Evolutionary conservation across 2,329 filamentous ascomycete genomes (phyloP), one percentile per base, ranked within the genome.

Genomic region (Hymenoscyphus repandus): DNA sequence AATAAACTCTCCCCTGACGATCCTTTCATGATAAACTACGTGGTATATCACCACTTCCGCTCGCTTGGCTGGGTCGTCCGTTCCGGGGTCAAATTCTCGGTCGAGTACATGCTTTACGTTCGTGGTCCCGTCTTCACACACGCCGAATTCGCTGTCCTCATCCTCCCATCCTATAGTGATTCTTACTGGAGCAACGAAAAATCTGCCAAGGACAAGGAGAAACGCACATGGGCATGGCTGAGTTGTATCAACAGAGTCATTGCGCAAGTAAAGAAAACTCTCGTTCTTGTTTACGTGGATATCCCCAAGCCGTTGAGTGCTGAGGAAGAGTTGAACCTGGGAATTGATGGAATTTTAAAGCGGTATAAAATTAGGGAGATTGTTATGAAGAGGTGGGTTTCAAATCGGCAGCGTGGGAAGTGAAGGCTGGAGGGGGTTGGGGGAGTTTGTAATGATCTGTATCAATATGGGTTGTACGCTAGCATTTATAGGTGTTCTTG

Each of bases 61-160:
- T 95, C 90, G 0, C 76, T 97, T 0, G 93, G 93, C 20, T 99
- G 93, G 92, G 89, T 96, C 1, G 86, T 95, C 0, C 85, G 95
- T 12, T 83, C 88, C 5, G 95, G 93, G 33, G 85, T 95, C 66
- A 99, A 99, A 65, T 99, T 99, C 62, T 89, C 88, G 18, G 88
- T 90, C 9, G 93, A 99, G 68, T 96, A 89, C 74, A 74, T 99
- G n/a, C 78, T 99, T 6, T 99, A 99, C 70, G 85, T 90, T 50
- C 85, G 90, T 17, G 93, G 93, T 0, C 93, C 93, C 0, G 92
- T 93, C 0, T 97, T 99, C 67, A 84, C 90, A 18, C 93, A 99
- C 65, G 93, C 93, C 18, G 90, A 97, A 64, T 99, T 96, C 65
- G 91, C 89, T 0, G 72, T 96, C 39, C 76, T 92, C 20, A 82